A percentile compares a stretch with the other conserved stretches of the same genome.
Evolutionary conservation across 2,329 filamentous ascomycete species (phyloP).

Genomic region (Cercospora janseana): DNA sequence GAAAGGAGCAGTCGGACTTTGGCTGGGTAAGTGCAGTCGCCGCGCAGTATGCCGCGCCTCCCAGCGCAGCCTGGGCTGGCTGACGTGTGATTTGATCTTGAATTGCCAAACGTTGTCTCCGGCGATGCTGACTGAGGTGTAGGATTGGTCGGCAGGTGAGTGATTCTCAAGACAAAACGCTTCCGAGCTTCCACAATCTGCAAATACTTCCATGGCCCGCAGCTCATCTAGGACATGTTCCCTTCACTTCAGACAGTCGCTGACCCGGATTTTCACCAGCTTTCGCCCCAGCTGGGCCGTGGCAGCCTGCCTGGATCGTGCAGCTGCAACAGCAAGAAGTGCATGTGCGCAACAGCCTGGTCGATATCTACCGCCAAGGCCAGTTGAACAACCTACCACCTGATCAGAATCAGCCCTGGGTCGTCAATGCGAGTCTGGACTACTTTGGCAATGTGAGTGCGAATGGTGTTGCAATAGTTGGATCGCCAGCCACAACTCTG

Average conservation of each 20-base stretch:
- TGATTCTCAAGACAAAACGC: no score
- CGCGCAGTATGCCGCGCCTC: no score
- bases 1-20: slow-evolving; percentile 63
- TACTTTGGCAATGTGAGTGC: slow-evolving; percentile 46
- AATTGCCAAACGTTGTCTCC: no score
- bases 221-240: no score
- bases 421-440: slow-evolving; percentile 61
- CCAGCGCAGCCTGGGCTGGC: no score
- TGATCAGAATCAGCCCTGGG: slow-evolving; percentile 57
- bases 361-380: slow-evolving; percentile 59
- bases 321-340: slow-evolving; percentile 49
- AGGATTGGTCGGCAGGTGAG: no score
- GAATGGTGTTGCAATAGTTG: neutral
- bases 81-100: no score
- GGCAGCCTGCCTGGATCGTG: slow-evolving; percentile 58
- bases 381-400: slow-evolving; percentile 60
- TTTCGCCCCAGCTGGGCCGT: slow-evolving; percentile 62
- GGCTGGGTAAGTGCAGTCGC: slow-evolving; percentile 64
- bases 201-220: no score
- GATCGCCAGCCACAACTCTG: neutral
- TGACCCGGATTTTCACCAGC: slow-evolving; percentile 38
- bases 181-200: no score
- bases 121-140: no score
- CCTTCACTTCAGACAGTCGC: no score
- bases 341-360: slow-evolving; percentile 53